Conservation (phyloP, 2,329 filamentous ascomycete genomes). For the Alternaria sp. region DNA sequence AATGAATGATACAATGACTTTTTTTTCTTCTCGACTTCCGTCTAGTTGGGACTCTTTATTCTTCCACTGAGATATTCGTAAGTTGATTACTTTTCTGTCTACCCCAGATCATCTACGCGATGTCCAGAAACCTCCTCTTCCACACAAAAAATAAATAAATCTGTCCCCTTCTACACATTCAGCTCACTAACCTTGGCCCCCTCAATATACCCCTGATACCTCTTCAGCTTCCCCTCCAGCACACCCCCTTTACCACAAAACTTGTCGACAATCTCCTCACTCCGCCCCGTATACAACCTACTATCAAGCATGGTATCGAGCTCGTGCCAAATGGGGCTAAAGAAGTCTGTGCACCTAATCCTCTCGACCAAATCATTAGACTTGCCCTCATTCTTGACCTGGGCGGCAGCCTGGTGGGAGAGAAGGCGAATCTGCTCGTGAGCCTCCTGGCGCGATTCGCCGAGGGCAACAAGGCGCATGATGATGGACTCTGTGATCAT, state of each 20-base stretch:
- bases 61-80: not conserved
- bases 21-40: not conserved
- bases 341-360: conserved; percentile 77
- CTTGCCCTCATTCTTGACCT: conserved; percentile 76
- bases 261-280: conserved; percentile 42
- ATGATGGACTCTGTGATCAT: conserved; percentile 71
- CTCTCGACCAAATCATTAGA: conserved; percentile 83
- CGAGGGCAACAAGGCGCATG: conserved; percentile 75
- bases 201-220: conserved; percentile 60
- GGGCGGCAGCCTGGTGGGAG: conserved; percentile 74
- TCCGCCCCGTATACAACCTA: conserved; percentile 66
- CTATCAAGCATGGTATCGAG: conserved; percentile 73
- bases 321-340: conserved; percentile 73
- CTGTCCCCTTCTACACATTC: conserved; percentile 32
- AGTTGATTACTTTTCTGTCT: not conserved
- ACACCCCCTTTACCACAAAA: conserved; percentile 34
- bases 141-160: no score
- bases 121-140: not conserved
- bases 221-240: conserved; percentile 55
- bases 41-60: not conserved
- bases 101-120: not conserved
- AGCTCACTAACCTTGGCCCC: conserved; percentile 46
- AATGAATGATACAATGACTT: not conserved
- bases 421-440: conserved; percentile 87
- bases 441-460: conserved; percentile 77